Evolutionary conservation across 2,329 filamentous ascomycete genomes (phyloP), one percentile per base, ranked within the genome.

Genomic region (Pyrenophora seminiperda): DNA sequence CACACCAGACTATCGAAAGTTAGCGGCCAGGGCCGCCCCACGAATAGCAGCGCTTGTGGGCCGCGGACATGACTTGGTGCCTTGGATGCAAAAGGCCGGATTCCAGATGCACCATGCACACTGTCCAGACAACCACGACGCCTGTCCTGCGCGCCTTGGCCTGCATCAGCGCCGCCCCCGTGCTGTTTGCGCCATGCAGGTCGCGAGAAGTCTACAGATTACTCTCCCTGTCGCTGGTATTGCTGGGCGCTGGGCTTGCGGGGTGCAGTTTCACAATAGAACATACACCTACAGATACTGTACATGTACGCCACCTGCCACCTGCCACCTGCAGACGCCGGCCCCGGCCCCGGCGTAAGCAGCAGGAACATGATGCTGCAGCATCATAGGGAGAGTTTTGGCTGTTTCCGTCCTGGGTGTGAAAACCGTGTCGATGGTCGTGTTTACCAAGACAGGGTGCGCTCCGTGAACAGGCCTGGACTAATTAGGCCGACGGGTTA

Each of bases 1-100:
- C 14, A 19, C 45, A 22, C 10, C 38, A 42, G 19, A 43, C 53
- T 56, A 56, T 56, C 29, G 53, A 54, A 53, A 53, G 22, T 34
- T 50, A 41, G 41, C 45, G 49, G 46, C 32, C 15, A 27, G 41
- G 9, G 37, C 48, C 27, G 22, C 37, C 45, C 30, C 31, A 39
- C 45, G 37, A 47, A 47, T 47, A 15, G 17, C 20, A 41, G 37
- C 3, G 24, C 13, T 13, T 24, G 34, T 33, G 44, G 44, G 30
- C 44, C 37, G 44, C 44, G 37, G 44, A 47, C 44, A 41, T 47
- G 29, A 19, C 32, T 34, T 34, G 22, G 22, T 27, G 10, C 5
- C 15, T 32, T 45, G 32, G 32, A 45, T 45, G 15, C 41, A 36
- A 32, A 32, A 27, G 24, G 29, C 32, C 11, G 34, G 15, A 40